Base-by-base conservation (phyloP, 768 basidiomycete species). In the Brasilioporus rufonigricans region DNA sequence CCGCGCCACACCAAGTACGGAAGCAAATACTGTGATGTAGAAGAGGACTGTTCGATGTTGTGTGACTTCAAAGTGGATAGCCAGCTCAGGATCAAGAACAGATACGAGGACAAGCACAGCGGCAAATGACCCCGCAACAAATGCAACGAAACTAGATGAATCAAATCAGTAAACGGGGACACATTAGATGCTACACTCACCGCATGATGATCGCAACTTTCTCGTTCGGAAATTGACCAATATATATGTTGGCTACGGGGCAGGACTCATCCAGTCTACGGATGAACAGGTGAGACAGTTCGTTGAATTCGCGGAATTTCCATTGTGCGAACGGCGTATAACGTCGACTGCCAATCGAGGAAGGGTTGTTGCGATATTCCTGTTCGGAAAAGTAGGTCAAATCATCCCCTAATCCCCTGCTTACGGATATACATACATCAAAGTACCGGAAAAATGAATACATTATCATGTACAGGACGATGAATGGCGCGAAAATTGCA, bases 371-470 rank as follows among this genome's bases (percentile, higher is more conserved):
- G 81, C 93, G 96, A 65, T 98, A 98, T 79, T 99, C 95, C 97
- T 99, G 61, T 27, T 31, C 40, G 18, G 18, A 23, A 54, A 54
- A 31, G 43, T 44, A 32, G 33, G 21, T 23, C 24, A 41, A 12
- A 32, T 4, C 32, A 39, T 23, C 18, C 29, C 26, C 9, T 35
- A 29, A 27, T 27, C 18, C 36, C 31, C 23, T 18, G n/a, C 32
- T 32, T 5, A 38, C 12, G 38, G 6, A 19, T 13, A 19, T 13
- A 70, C 84, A 48, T 45, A 93, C 97, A 80, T 99, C 97, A 58
- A 99, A 99, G 70, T 99, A 99, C 4, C 96, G 90, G 79, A 99
- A 99, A 80, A 99, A 99, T 1, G 94, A 98, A 69, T 97, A 99
- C 86, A 98, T 91, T 38, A 98, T 73, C 40, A 98, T 83, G 71